These are phyloP conservation scores for Stentor coeruleus DNA, from an alignment of 73 alveolate species.

Conservation along the genomic window DNA sequence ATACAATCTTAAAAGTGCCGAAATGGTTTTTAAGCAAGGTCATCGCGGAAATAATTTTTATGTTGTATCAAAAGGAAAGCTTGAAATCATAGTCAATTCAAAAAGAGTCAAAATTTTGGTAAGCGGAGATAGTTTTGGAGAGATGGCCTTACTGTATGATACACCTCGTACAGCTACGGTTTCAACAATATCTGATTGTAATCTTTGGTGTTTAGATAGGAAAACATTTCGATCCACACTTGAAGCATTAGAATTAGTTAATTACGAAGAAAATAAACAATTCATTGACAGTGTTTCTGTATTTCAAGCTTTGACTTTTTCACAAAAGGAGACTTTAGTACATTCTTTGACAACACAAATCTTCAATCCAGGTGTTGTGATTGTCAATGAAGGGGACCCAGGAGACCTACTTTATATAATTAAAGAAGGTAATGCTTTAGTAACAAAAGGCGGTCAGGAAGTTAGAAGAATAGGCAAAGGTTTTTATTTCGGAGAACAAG, in stretches of 20 bases:
- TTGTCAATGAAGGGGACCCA: constrained; percentile 79
- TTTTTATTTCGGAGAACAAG: constrained; percentile 51
- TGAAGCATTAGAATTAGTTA: constrained; percentile 29
- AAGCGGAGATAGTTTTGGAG: constrained; percentile 90
- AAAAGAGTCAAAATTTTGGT: not conserved
- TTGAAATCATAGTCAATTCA: not conserved
- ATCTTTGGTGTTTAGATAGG: constrained; percentile 82
- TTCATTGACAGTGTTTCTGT: constrained; percentile 45
- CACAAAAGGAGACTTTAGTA: not conserved
- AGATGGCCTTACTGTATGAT: constrained; percentile 86
- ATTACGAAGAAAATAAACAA: constrained; percentile 36
- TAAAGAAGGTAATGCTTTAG: constrained; percentile 60
- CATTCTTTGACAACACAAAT: not conserved
- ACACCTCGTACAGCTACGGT: constrained; percentile 89
- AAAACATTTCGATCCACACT: constrained; percentile 70
- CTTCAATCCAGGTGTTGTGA: constrained; percentile 40
- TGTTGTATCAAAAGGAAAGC: not conserved
- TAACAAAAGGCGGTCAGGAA: constrained; percentile 46
- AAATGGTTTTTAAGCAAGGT: not conserved
- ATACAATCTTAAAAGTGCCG: not conserved
- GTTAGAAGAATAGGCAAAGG: constrained; percentile 52
- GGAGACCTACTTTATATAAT: constrained; percentile 69
- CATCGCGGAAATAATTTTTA: not conserved
- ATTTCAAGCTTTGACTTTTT: constrained; percentile 18
- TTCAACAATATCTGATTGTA: constrained; percentile 64